A percentile compares a stretch with the other conserved stretches of the same genome.
phyloP scores from a whole-genome alignment of 768 basidiomycete genomes.

The Lactifluus echinatus region DNA sequence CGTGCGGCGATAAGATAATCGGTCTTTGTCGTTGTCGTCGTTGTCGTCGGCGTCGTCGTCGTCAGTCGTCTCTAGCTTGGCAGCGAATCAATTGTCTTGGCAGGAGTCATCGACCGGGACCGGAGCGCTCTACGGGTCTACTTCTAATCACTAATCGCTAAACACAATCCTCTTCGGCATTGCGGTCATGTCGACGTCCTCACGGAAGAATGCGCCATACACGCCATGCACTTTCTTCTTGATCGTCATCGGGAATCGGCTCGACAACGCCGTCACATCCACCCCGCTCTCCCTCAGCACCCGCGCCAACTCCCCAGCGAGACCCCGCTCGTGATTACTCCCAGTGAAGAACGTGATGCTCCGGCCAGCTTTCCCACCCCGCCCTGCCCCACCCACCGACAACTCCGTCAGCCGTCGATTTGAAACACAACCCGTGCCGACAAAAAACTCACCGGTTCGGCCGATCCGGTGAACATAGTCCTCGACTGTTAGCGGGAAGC shows the following conservation, averaged over 20 bases:
- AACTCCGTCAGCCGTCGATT: background rate
- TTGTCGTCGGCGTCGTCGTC: background rate
- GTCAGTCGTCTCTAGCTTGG: too few species aligned
- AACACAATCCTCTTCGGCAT: slow-evolving; percentile 77
- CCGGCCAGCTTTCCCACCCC: slow-evolving; percentile 83
- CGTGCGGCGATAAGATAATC: slow-evolving; percentile 3
- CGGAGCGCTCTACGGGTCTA: too few species aligned
- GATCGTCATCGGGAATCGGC: slow-evolving; percentile 91
- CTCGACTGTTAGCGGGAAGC: slow-evolving; percentile 95
- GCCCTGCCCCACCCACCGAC: slow-evolving; percentile 38
- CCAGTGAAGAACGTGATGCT: slow-evolving; percentile 98
- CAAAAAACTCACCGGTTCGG: slow-evolving; percentile 53
- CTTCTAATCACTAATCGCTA: slow-evolving; percentile 17
- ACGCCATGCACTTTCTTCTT: slow-evolving; percentile 91
- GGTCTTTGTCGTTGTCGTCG: background rate
- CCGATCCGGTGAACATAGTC: slow-evolving; percentile 89
- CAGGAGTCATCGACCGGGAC: too few species aligned
- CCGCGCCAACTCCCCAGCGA: slow-evolving; percentile 90
- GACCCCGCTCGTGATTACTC: slow-evolving; percentile 69
- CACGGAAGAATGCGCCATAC: slow-evolving; percentile 81
- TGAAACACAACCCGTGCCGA: too few species aligned
- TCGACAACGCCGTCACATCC: slow-evolving; percentile 63
- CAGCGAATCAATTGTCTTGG: too few species aligned
- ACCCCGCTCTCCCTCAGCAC: slow-evolving; percentile 86
- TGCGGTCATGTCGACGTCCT: slow-evolving; percentile 51